These are phyloP conservation scores for Candida sanyaensis DNA, from an alignment of 1,139 yeast genomes.

Conservation along the genomic window DNA sequence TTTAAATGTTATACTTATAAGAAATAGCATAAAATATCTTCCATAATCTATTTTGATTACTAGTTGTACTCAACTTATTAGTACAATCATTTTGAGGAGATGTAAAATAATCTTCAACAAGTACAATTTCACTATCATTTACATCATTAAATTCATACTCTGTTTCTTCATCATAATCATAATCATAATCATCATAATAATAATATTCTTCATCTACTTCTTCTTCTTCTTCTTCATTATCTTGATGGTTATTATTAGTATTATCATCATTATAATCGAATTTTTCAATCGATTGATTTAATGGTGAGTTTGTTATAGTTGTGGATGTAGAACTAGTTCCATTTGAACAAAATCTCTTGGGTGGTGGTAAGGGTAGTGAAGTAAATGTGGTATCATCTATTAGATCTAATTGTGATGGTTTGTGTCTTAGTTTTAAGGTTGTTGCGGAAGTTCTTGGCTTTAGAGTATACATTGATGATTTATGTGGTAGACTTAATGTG, in stretches of 20 bases:
- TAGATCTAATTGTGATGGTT: conserved; percentile 61
- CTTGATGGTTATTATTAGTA: conserved; percentile 7
- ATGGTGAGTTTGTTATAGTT: neutral
- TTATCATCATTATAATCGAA: neutral
- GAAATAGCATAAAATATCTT: conserved; percentile 7
- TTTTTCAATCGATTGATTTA: conserved; percentile 1
- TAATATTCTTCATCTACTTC: conserved; percentile 9
- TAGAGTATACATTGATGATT: conserved; percentile 1
- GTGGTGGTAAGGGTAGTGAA: conserved; percentile 68
- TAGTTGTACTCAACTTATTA: neutral
- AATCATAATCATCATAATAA: conserved; percentile 10
- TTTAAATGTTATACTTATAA: conserved; percentile 6
- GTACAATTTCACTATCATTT: conserved; percentile 29
- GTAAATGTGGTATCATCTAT: conserved; percentile 64
- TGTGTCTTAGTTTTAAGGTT: conserved; percentile 14
- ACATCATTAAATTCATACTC: conserved; percentile 13
- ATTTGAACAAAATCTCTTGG: conserved; percentile 18
- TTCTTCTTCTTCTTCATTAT: too few species aligned
- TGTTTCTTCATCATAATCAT: conserved; percentile 13
- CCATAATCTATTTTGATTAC: conserved; percentile 6
- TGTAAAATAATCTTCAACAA: conserved; percentile 52
- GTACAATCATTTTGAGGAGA: conserved; percentile 8
- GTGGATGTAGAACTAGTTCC: conserved; percentile 1
- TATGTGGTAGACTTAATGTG: neutral
- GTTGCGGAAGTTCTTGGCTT: neutral